Base-by-base conservation (phyloP, 2,329 filamentous ascomycete species). In the Colletotrichum incanum region DNA sequence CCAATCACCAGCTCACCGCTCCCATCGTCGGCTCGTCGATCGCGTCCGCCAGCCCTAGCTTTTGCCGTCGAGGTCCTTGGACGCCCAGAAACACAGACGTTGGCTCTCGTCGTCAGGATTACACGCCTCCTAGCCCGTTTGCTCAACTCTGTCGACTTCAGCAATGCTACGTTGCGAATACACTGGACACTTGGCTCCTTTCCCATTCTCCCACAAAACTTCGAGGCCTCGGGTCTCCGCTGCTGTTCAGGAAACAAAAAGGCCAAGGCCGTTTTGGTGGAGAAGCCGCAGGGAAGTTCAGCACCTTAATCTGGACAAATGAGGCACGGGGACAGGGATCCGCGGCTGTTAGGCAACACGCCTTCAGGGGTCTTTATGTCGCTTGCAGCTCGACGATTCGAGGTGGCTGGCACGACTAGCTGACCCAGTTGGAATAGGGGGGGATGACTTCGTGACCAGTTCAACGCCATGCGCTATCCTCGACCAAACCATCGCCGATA, bases 281-380 rank as follows among this genome's bases (percentile, higher is more conserved):
- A 43, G 70, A 54, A 41, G 20, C 59, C 34, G 39, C 65, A 72
- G 65, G 65, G 65, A 64, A 59, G 54, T 26, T 28, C 58, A 65
- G 65, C 66, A 70, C 70, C 65, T 72, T 72, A 65, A 72, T 72
- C 54, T 70, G 59, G 70, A 70, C 65, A 65, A 70, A 72, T 65
- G 65, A 72, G 59, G 54, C 43, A 39, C 39, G 47, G 65, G 45
- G 41, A 55, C 59, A 72, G 69, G 59, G 65, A 43, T 62, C 37
- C 43, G 67, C 52, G 65, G 58, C 65, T 64, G 58, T 64, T 65
- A 52, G 65, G 59, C 65, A 72, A 64, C 47, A 65, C 43, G 65
- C 65, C 70, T 60, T 60, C 70, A 72, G 70, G 70, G 70, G 70
- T 64, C 65, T 41, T 28, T 41, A 47, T 47, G 47, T 47, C 69